phyloP scores from a whole-genome alignment of 805 yeast genomes.

The Metschnikowia picachoensis region DNA sequence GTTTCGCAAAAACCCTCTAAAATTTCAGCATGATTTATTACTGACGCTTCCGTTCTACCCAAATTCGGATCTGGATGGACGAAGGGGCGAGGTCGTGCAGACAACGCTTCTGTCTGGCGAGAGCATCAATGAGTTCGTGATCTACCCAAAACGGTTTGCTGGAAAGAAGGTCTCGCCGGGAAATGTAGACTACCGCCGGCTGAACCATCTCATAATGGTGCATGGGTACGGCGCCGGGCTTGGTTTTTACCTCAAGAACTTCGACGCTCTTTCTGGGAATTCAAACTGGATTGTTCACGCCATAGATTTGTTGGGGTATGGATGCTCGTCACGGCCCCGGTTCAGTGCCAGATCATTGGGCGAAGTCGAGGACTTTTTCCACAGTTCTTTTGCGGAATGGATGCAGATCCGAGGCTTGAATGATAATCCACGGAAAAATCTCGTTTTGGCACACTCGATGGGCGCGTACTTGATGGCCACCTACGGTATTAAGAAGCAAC shows the following conservation, averaged over 20 bases:
- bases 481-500: constrained; percentile 55
- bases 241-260: constrained; percentile 42
- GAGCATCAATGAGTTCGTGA: constrained; percentile 40
- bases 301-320: constrained; percentile 86
- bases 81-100: constrained; percentile 30
- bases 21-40: constrained; percentile 46
- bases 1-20: constrained; percentile 33
- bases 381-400: constrained; percentile 66
- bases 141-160: constrained; percentile 20
- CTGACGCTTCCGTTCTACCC: constrained; percentile 46
- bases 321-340: constrained; percentile 78
- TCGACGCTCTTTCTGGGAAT: constrained; percentile 22
- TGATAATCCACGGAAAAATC: constrained; percentile 35
- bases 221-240: constrained; percentile 46
- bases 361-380: constrained; percentile 59
- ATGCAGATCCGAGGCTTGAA: constrained; percentile 43
- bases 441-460: constrained; percentile 82
- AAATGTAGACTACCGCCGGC: constrained; percentile 1
- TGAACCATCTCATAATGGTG: constrained; percentile 36
- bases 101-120: constrained; percentile 29
- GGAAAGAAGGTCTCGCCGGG: not conserved
- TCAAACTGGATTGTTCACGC: constrained; percentile 76
- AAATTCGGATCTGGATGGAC: constrained; percentile 24
- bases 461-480: constrained; percentile 81
- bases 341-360: constrained; percentile 43